Base-by-base conservation (phyloP, 2,329 filamentous ascomycete genomes). In the Phaeosphaeria sp. region DNA sequence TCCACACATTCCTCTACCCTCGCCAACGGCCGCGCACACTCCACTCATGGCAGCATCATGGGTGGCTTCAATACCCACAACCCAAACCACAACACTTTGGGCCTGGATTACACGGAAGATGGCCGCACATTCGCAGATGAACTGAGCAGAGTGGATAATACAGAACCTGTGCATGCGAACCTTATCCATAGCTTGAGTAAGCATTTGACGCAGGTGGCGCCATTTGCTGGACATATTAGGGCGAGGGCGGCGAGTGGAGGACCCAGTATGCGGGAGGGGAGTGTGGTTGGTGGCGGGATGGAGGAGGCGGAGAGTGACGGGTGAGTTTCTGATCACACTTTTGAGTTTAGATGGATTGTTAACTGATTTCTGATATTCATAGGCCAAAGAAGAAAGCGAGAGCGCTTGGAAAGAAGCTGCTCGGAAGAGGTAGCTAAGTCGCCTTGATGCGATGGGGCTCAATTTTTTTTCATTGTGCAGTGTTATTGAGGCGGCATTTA, bases 61-160 rank as follows among this genome's bases (percentile, higher is more conserved):
- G 67, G 61, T 15, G 30, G 44, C 22, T 27, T 21, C n/a, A 41
- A 18, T 7, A 43, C 3, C 21, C 44, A 46, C 5, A 25, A 46
- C 11, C 61, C 65, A 18, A 63, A 67, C 10, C 58, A 60, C 13
- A 64, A 64, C 17, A 62, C 60, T 2, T 55, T 67, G 2, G 64
- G 64, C 21, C 58, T 65, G 18, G 61, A 65, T 22, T 59, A 61
- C 5, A 56, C 72, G 9, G 73, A 72, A 22, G 72, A 75, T 47
- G 72, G 71, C 0, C 61, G 72, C 2, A 65, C 69, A 1, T 78
- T 78, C 52, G 75, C 75, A 2, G 75, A 78, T 42, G 75, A 78
- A 52, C 48, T 77, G 3, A 62, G 51, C 7, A 55, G 73, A 42
- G 74, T 77, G 0, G 74, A 77, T 56, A 75, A 76, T 30, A 76